Conservation (phyloP, 192 early-diverging fungal species). For the Thoreauomyces humboldtii region DNA sequence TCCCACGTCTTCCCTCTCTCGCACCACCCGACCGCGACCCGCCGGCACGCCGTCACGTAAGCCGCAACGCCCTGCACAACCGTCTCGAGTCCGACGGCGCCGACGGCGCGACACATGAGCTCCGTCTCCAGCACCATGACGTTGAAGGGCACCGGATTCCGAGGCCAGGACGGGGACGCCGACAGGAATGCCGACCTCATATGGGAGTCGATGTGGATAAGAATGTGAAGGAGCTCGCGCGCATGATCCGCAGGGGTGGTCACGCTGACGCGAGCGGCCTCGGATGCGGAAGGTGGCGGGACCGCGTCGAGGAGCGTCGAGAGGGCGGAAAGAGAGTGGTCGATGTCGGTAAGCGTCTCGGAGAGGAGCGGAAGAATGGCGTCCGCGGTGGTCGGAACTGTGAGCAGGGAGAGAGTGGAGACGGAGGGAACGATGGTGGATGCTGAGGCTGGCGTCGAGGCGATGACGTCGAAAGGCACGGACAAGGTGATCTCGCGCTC, state of each 20-base stretch:
- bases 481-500: conserved; percentile 1
- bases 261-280: not conserved
- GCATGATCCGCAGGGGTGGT: conserved; percentile 24
- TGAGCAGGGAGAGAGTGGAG: no score
- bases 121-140: conserved; percentile 28
- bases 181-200: no score
- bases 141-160: conserved; percentile 32
- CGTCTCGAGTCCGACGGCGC: no score
- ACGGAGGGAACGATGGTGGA: no score
- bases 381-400: not conserved
- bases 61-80: no score
- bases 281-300: not conserved
- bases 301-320: not conserved
- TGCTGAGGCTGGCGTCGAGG: not conserved
- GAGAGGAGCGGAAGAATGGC: conserved; percentile 21
- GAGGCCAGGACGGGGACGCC: no score
- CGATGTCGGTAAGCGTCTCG: conserved; percentile 22
- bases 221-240: conserved; percentile 12
- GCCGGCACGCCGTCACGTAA: no score
- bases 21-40: no score
- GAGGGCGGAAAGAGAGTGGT: conserved; percentile 10
- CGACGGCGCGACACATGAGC: conserved; percentile 20
- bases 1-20: no score
- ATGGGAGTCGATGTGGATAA: conserved; percentile 1
- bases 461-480: conserved; percentile 22